Evolutionary conservation across 1,139 yeast species (phyloP), one percentile per base, ranked within the genome.

Genomic region (Wickerhamomyces sp.): DNA sequence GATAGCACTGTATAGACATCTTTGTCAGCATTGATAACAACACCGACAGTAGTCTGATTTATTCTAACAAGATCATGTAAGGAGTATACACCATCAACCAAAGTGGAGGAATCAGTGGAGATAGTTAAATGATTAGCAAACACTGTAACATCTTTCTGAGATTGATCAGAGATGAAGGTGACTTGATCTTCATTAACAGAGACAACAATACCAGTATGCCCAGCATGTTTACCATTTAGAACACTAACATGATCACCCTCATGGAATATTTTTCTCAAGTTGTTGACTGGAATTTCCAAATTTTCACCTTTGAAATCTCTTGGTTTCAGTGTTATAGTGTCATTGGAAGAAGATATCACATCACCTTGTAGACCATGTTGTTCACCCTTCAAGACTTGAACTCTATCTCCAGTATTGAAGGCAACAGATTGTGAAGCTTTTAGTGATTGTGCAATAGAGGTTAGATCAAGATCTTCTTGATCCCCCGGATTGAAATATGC

Each of bases 171-270:
- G 52, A 93, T 79, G 55, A 94, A 75, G 0, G 95, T 87, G 18
- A 91, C 98, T 41, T 88, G 85, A 59, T 91, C 96, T 41, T 85
- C 88, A 43, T 79, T 78, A 36, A 88, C 79, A 53, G 81, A 77
- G 41, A 94, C 91, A 43, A 93, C 96, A 69, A 93, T 78, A 67
- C 99, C 99, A 27, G 96, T 88, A 61, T 91, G 97, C 59, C 91
- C 97, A 45, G 81, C 74, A 64, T 89, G 95, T 61, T 85, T 89
- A 60, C 99, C 99, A 61, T 84, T 88, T 40, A 88, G 79, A 31
- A 93, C 95, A 49, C 96, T 82, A 14, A 94, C 96, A 63, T 93
- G 98, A 65, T 93, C 99, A 73, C 99, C 99, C 44, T 90, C 81
- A 44, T 78, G 69, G 66, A 93, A 93, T 43, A 87, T 81, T 64